Evolutionary conservation across 2,329 filamentous ascomycete genomes (phyloP).

Genomic region (Epichloe elymi): DNA sequence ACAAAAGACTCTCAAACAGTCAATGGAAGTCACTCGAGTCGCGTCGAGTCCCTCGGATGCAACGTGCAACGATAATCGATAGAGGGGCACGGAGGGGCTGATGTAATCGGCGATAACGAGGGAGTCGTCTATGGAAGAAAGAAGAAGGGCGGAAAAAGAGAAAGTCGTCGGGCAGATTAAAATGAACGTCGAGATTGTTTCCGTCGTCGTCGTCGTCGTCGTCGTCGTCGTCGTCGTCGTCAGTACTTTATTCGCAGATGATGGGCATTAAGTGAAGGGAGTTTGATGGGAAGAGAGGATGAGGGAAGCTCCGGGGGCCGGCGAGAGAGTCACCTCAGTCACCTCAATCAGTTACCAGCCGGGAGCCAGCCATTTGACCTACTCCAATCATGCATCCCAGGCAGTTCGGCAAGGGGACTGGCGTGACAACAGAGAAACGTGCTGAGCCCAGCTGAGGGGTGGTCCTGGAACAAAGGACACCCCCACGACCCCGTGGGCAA

Average conservation of each 20-base stretch:
- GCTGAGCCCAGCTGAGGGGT: conserved; percentile 4
- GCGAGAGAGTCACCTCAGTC: conserved; percentile 5
- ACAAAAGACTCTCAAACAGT: background rate
- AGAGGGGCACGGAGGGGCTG: conserved; percentile 7
- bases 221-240: conserved; percentile 2
- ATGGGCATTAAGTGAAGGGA: background rate
- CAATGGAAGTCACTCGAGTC: background rate
- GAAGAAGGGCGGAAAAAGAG: background rate
- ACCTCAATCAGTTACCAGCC: background rate
- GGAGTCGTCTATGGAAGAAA: background rate
- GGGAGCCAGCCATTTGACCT: no score
- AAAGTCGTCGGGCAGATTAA: background rate
- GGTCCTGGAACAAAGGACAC: no score
- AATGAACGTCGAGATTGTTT: conserved; percentile 1
- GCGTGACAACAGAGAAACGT: background rate
- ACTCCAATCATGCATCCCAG: background rate
- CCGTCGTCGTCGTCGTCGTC: background rate
- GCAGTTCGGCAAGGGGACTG: background rate
- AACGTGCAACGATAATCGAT: conserved; percentile 1
- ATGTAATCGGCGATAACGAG: conserved; percentile 2
- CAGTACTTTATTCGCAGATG: background rate
- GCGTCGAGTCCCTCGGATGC: conserved; percentile 1
- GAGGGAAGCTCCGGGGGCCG: background rate
- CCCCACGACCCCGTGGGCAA: no score
- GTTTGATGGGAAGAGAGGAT: conserved; percentile 3